A percentile compares a stretch with the other conserved stretches of the same genome.
These are phyloP conservation scores for Pyrenopolyporus hunteri DNA, from an alignment of 495 filamentous ascomycete species.

Conservation along the genomic window DNA sequence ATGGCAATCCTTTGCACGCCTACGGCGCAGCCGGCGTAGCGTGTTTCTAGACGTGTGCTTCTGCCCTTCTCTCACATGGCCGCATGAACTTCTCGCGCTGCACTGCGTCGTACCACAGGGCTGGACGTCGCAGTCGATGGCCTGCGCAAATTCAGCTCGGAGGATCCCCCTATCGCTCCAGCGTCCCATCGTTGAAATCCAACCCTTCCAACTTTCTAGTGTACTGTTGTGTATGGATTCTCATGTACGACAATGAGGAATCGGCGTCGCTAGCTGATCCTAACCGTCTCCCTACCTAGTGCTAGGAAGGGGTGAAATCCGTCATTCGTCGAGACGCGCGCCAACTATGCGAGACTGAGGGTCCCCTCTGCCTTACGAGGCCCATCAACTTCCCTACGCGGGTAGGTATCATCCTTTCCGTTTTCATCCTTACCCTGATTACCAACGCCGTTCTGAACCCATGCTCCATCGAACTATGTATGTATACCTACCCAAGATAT, in stretches of 20 bases:
- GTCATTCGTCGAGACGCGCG: background rate
- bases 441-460: background rate
- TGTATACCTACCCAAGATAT: slow-evolving; percentile 5
- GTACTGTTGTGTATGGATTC: background rate
- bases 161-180: slow-evolving; percentile 6
- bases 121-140: slow-evolving; percentile 2
- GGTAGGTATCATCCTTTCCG: slow-evolving; percentile 1
- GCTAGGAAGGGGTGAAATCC: background rate
- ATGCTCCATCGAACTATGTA: background rate
- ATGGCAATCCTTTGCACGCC: slow-evolving; percentile 32
- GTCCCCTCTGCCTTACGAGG: slow-evolving; percentile 1
- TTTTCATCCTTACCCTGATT: slow-evolving; percentile 1
- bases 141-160: slow-evolving; percentile 15
- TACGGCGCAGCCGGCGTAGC: slow-evolving; percentile 22
- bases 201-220: background rate
- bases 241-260: slow-evolving; percentile 8
- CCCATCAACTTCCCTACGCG: slow-evolving; percentile 1
- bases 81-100: slow-evolving; percentile 25
- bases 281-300: background rate
- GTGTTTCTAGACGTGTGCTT: slow-evolving; percentile 9
- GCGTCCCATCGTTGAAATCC: background rate
- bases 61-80: slow-evolving; percentile 16
- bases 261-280: background rate
- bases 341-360: background rate
- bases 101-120: slow-evolving; percentile 12